Evolutionary conservation across 1,139 yeast genomes (phyloP), one percentile per base, ranked within the genome.

Genomic region (Arxiozyma heterogenica): DNA sequence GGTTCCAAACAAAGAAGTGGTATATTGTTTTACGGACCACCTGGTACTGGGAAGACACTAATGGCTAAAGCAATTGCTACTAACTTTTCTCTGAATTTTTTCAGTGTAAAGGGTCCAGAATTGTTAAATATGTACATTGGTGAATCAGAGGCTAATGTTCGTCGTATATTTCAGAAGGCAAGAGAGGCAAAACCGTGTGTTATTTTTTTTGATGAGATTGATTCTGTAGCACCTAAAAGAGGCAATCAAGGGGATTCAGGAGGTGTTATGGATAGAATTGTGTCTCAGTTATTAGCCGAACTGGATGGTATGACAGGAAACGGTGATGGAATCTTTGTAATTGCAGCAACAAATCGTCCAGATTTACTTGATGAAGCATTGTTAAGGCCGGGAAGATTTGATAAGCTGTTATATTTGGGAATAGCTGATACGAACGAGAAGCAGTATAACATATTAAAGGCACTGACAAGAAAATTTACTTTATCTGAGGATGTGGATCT

Each of bases 201-300:
- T 41, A 91, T 93, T 42, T 93, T 93, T 69, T 93, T 93, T 65
- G 98, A 93, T 73, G 98, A 93, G 71, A 79, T 93, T 71, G 98
- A 93, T 72, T 90, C 97, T 1, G 96, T 91, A 1, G 98, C 98
- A 0, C 98, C 98, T 0, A 91, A 93, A 69, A 82, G 98, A 73
- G 98, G 98, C 46, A 91, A 93, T 67, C 97, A 91, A 67, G 98
- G 98, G 41, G 98, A 93, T 70, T 89, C 97, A 1, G 98, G 98
- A 25, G 98, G 98, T 59, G 98, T 91, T 5, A 91, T 91, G 98
- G 98, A 93, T 68, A 80, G 98, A 70, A 93, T 93, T 61, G 98
- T 93, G 0, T 90, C 97, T 0, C 98, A 93, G 69, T 74, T 93
- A 51, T 75, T 93, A 51, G 96, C 98, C 0, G 98, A 93, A 68